Conservation (phyloP, 306 rosid genomes). For the Potentilla sterilis region DNA sequence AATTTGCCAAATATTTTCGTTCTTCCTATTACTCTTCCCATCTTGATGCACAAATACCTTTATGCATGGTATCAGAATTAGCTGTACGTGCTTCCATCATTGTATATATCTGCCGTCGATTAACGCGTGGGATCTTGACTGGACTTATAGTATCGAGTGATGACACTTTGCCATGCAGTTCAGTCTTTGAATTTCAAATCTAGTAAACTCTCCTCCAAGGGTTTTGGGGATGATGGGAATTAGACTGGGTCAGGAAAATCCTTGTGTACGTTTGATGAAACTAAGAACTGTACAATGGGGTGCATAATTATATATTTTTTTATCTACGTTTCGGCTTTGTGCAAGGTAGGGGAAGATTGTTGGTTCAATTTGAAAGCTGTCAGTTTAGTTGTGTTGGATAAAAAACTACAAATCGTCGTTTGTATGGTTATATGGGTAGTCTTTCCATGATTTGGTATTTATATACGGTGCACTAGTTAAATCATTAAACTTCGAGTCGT, state of each 20-base stretch:
- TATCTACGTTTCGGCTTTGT: background rate
- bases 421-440: background rate
- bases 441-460: too few species aligned
- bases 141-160: background rate
- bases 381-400: background rate
- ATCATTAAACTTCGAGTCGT: background rate
- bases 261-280: background rate
- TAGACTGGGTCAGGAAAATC: too few species aligned
- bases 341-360: background rate
- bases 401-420: background rate
- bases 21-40: background rate
- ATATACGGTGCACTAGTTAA: background rate
- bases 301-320: background rate
- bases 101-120: background rate
- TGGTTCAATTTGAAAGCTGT: background rate
- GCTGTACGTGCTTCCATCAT: background rate
- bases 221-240: background rate
- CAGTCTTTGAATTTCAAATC: too few species aligned
- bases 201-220: background rate
- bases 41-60: background rate
- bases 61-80: background rate
- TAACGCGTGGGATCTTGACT: background rate
- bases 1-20: background rate
- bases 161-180: background rate
- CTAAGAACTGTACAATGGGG: background rate